Conservation (phyloP, 2,329 filamentous ascomycete genomes). For the Aspergillus udagawae region DNA sequence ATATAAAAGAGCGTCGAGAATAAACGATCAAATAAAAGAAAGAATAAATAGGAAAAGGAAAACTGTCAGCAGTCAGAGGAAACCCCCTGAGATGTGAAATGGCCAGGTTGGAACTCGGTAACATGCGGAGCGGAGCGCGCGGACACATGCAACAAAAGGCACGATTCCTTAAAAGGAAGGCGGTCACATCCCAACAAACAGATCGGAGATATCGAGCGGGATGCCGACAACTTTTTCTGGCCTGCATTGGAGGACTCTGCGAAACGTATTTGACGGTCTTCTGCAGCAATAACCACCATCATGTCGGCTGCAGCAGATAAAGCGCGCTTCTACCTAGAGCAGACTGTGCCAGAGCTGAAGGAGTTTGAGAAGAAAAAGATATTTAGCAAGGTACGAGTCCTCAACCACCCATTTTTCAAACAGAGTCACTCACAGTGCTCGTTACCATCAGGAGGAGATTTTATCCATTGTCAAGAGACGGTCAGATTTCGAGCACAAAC, state of each 20-base stretch:
- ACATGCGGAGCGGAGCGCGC: slow-evolving; percentile 13
- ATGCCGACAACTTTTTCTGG: slow-evolving; percentile 31
- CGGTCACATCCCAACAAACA: slow-evolving; percentile 11
- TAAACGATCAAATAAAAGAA: slow-evolving; percentile 11
- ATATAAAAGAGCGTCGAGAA: slow-evolving; percentile 18
- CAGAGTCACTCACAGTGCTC: slow-evolving; percentile 7
- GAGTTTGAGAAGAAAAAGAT: slow-evolving; percentile 90
- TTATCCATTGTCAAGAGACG: slow-evolving; percentile 81
- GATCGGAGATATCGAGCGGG: slow-evolving; percentile 25
- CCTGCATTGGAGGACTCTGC: not conserved
- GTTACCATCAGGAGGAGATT: slow-evolving; percentile 69
- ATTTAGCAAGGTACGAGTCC: slow-evolving; percentile 65
- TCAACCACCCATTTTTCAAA: not conserved
- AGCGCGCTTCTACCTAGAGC: slow-evolving; percentile 90
- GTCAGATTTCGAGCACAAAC: slow-evolving; percentile 86
- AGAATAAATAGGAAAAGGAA: slow-evolving; percentile 14
- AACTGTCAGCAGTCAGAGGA: slow-evolving; percentile 11
- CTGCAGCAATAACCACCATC: slow-evolving; percentile 3
- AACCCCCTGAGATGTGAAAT: slow-evolving; percentile 27
- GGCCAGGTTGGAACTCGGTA: slow-evolving; percentile 15
- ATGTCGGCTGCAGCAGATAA: slow-evolving; percentile 90
- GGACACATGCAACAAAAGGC: slow-evolving; percentile 4
- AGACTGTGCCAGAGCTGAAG: slow-evolving; percentile 84
- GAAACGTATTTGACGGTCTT: not conserved
- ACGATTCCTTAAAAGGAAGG: slow-evolving; percentile 17